Percentiles rank a stretch among this genome's conserved stretches.
Evolutionary conservation across 305 asterid genomes (phyloP).

Genomic region (Fraxinus nigra): DNA sequence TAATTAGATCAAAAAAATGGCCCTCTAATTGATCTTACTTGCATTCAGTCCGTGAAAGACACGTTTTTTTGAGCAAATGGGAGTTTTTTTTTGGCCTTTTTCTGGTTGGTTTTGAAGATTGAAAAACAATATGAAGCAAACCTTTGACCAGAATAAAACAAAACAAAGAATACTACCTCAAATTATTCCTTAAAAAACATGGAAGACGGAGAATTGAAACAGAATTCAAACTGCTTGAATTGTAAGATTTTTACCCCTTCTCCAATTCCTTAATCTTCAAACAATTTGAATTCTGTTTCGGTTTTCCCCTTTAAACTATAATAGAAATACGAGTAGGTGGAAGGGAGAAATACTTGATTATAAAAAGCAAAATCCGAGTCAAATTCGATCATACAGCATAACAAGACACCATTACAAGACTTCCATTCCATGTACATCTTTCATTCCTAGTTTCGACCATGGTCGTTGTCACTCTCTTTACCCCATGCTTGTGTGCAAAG

Average conservation of each 20-base stretch:
- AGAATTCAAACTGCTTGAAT: not conserved
- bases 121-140: not conserved
- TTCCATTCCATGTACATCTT: not conserved
- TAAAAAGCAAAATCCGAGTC: not conserved
- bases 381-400: not conserved
- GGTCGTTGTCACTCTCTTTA: constrained; percentile 18
- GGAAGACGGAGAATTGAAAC: not conserved
- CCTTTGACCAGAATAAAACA: not conserved
- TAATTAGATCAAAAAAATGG: not conserved
- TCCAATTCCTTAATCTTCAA: not conserved
- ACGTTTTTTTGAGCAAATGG: not conserved
- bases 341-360: not conserved
- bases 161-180: not conserved
- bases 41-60: constrained; percentile 2
- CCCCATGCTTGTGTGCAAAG: constrained; percentile 36
- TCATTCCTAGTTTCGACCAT: constrained; percentile 1
- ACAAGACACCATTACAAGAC: not conserved
- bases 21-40: not conserved
- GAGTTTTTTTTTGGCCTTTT: not conserved
- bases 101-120: not conserved
- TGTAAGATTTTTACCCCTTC: not conserved
- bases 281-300: not conserved
- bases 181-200: not conserved
- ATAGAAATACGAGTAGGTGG: not conserved
- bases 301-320: not conserved